Percentiles rank a stretch among this genome's conserved stretches.
Conservation (phyloP, 1,284 basidiomycete species). For the Athelia sp. region DNA sequence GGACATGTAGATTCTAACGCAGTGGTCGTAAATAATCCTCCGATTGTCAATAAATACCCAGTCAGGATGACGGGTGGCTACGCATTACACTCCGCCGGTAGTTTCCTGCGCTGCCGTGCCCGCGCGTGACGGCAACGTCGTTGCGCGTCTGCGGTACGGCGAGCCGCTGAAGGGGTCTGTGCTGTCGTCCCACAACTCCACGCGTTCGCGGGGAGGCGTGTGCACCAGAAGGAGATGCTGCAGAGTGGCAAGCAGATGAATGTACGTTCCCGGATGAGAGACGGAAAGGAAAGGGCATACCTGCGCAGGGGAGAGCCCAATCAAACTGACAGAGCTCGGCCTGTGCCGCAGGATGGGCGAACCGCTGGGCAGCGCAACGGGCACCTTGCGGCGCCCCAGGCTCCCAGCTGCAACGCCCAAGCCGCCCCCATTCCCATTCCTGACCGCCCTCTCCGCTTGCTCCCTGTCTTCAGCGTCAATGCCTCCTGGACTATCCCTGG, state of each 20-base stretch:
- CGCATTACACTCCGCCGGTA: too few species aligned
- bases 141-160: too few species aligned
- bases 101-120: too few species aligned
- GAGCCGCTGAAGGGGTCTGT: constrained; percentile 5
- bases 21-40: background rate
- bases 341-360: constrained; percentile 43
- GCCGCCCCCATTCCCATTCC: constrained; percentile 24
- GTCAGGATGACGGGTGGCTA: too few species aligned
- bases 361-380: constrained; percentile 21
- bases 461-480: constrained; percentile 25
- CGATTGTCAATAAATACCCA: background rate
- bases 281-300: constrained; percentile 25
- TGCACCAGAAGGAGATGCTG: constrained; percentile 60
- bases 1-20: too few species aligned
- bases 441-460: constrained; percentile 23
- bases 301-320: constrained; percentile 71
- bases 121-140: too few species aligned
- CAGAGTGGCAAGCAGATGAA: constrained; percentile 5
- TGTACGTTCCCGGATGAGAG: background rate
- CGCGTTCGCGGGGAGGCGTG: constrained; percentile 51
- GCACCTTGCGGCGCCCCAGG: constrained; percentile 36
- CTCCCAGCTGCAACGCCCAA: constrained; percentile 24
- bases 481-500: constrained; percentile 23
- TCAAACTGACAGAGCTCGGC: constrained; percentile 51
- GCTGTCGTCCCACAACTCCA: constrained; percentile 23